Evolutionary conservation across 1,284 basidiomycete genomes (phyloP), one percentile per base, ranked within the genome.

Genomic region (Phellopilus nigrolimitatus): DNA sequence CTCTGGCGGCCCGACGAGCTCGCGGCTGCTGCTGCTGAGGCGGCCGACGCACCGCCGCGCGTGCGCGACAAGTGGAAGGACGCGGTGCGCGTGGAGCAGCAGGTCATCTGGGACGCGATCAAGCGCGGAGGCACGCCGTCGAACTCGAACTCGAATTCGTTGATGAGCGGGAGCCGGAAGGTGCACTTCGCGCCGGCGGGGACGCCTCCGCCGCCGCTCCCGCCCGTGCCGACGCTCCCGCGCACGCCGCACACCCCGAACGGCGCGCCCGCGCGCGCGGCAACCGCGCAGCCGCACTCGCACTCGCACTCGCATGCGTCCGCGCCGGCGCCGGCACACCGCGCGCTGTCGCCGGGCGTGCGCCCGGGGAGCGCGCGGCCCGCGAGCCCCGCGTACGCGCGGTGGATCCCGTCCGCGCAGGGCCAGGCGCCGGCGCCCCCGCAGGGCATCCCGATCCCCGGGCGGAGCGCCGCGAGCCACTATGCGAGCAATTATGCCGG

Each of bases 311-410:
- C 17, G 40, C 47, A 7, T 15, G 24, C 15, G 22, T n/a, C 24
- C 24, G 13, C 28, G 27, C 50, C 10, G 21, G 17, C 22, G 43
- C 37, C 2, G 34, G 22, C n/a, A n/a, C n/a, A n/a, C 15, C 52
- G 52, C 17, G 25, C 52, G 30, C 22, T 53, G 24, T 53, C 52
- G 30, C 52, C 52, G 13, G 42, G 30, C 2, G 36, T 45, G 4
- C 27, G 52, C 6, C 46, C 52, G 8, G 46, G 46, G 6, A 53
- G 52, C 39, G 52, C 52, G 3, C 38, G 52, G 8, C 52, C 52
- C 7, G 40, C 46, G 19, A 53, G 52, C 28, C 52, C 52, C n/a
- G 52, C 46, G 12, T 53, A 53, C 17, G 38, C 46, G 19, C 19
- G 47, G 22, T 53, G 52, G 52, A 42, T 49, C 4, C 52, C 52